Evolutionary conservation across 2,329 filamentous ascomycete genomes (phyloP).

Genomic region (Paraphaeosphaeria minitans): DNA sequence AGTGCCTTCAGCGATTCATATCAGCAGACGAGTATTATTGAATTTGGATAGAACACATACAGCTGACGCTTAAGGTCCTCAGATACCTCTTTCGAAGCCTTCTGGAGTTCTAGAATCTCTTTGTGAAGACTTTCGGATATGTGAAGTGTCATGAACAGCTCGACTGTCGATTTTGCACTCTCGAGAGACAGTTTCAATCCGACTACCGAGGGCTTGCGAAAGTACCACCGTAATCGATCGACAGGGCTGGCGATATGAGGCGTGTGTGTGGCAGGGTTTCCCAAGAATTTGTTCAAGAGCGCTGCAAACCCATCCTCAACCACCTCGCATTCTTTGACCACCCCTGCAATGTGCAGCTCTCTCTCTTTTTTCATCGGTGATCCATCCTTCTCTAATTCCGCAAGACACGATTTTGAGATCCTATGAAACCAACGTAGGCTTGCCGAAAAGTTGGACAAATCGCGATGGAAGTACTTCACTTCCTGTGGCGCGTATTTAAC

Average conservation of each 20-base stretch:
- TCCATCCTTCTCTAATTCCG: not conserved
- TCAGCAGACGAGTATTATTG: not conserved
- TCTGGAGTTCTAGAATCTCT: not conserved
- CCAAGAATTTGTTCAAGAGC: slow-evolving; percentile 9
- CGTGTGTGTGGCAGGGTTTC: not conserved
- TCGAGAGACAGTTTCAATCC: slow-evolving; percentile 12
- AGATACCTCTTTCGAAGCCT: not conserved
- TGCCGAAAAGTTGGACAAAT: slow-evolving; percentile 10
- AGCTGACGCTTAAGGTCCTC: not conserved
- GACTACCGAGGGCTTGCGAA: slow-evolving; percentile 2
- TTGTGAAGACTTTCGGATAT: slow-evolving; percentile 1
- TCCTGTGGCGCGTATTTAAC: slow-evolving; percentile 11
- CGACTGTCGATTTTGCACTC: slow-evolving; percentile 10
- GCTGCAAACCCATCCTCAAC: slow-evolving; percentile 5
- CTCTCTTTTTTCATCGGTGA: not conserved
- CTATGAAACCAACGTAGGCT: slow-evolving; percentile 6
- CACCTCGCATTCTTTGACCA: slow-evolving; percentile 9
- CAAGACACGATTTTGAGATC: not conserved
- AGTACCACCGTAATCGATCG: slow-evolving; percentile 11
- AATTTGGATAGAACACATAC: not conserved
- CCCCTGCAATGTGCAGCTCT: slow-evolving; percentile 8
- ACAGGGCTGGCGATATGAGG: not conserved
- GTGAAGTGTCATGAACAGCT: slow-evolving; percentile 10
- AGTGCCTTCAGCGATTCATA: not conserved
- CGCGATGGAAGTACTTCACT: slow-evolving; percentile 6